Percentiles rank a stretch among this genome's conserved stretches.
These are phyloP conservation scores for Plasmodium relictum DNA, from an alignment of 169 alveolate species.

Conservation along the genomic window DNA sequence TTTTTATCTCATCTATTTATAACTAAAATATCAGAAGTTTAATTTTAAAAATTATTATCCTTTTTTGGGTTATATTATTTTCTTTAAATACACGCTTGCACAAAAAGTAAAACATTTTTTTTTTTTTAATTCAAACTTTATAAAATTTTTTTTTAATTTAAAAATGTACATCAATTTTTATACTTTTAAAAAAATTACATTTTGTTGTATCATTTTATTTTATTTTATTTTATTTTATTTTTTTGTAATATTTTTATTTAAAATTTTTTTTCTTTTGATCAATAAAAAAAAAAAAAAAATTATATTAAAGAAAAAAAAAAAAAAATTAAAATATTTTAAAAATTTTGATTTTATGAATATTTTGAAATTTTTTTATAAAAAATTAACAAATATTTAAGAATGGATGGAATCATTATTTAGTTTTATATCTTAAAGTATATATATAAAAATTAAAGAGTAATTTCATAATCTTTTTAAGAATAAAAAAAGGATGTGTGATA, in stretches of 20 bases:
- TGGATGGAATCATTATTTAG: neutral
- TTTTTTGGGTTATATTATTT: neutral
- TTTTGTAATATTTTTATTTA: neutral
- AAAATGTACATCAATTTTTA: neutral
- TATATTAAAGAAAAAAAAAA: neutral
- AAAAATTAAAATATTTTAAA: neutral
- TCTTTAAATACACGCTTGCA: neutral
- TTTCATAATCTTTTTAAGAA: neutral
- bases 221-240: neutral
- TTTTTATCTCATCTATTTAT: conserved; percentile 27
- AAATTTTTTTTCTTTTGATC: neutral
- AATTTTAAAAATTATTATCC: neutral
- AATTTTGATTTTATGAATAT: neutral
- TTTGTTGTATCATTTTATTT: neutral
- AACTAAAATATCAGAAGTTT: conserved; percentile 5
- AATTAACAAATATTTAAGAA: too few relatives aligned
- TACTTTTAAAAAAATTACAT: neutral
- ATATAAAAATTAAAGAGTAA: neutral
- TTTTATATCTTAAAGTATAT: neutral
- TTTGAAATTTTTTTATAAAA: neutral
- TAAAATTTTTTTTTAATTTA: neutral
- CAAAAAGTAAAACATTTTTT: neutral
- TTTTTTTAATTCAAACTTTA: neutral
- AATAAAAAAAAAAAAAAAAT: neutral
- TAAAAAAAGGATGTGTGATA: conserved; percentile 26